phyloP scores from a whole-genome alignment of 768 basidiomycete species.

The Lentinula raphanica region DNA sequence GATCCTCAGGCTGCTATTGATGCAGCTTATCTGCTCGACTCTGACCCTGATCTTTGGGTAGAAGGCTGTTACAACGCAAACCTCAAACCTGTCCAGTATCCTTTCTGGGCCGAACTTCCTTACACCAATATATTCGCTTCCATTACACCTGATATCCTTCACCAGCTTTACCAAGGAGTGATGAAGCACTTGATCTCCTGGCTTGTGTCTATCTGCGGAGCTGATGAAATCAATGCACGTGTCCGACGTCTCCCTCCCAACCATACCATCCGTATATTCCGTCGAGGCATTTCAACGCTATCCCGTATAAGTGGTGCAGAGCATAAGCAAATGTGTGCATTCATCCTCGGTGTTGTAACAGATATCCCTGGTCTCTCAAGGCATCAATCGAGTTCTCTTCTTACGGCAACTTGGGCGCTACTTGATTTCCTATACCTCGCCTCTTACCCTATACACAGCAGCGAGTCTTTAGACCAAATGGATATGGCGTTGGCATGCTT shows the following conservation, averaged over 20 bases:
- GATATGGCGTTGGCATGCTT: too few relatives aligned
- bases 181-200: conserved; percentile 21
- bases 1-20: neutral
- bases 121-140: conserved; percentile 16
- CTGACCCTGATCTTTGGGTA: neutral
- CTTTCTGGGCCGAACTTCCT: conserved; percentile 21
- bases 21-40: neutral
- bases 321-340: conserved; percentile 13
- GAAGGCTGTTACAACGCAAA: conserved; percentile 5
- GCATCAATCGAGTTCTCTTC: neutral
- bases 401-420: conserved; percentile 16
- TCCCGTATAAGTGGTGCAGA: conserved; percentile 15
- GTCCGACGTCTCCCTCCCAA: conserved; percentile 22
- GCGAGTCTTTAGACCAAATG: too few relatives aligned
- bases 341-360: conserved; percentile 19
- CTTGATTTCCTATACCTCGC: conserved; percentile 22
- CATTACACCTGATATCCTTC: conserved; percentile 20
- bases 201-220: conserved; percentile 14
- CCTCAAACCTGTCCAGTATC: conserved; percentile 15
- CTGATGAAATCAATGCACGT: conserved; percentile 23
- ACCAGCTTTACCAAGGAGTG: conserved; percentile 22
- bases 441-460: too few relatives aligned
- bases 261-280: conserved; percentile 19
- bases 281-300: conserved; percentile 6
- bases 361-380: conserved; percentile 8